A percentile compares a stretch with the other conserved stretches of the same genome.
Conservation (phyloP, 1,139 yeast genomes). For the Suhomyces bolitotheri region DNA sequence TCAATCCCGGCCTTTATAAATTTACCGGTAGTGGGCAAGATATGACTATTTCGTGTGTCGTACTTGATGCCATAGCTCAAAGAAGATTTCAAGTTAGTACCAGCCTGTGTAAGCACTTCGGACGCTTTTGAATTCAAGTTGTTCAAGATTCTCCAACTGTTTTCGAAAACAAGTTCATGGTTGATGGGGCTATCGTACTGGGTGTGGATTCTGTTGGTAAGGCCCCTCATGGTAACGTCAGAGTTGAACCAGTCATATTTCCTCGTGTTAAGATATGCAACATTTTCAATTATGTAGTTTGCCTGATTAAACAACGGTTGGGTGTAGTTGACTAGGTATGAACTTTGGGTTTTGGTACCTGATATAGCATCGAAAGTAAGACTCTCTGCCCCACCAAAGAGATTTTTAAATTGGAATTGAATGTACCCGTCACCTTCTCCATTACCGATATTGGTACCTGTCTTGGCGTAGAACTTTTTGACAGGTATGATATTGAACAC, state of each 20-base stretch:
- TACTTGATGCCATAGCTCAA: slow-evolving; percentile 50
- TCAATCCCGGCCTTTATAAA: slow-evolving; percentile 58
- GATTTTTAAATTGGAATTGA: slow-evolving; percentile 70
- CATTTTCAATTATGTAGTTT: slow-evolving; percentile 54
- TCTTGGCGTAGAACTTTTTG: slow-evolving; percentile 70
- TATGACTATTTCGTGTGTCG: slow-evolving; percentile 59
- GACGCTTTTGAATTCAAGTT: slow-evolving; percentile 40
- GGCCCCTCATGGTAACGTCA: slow-evolving; percentile 59
- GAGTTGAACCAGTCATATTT: slow-evolving; percentile 69
- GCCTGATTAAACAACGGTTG: slow-evolving; percentile 61
- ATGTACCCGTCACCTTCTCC: slow-evolving; percentile 95
- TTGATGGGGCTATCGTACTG: slow-evolving; percentile 28
- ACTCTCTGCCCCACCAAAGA: slow-evolving; percentile 88
- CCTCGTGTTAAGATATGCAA: slow-evolving; percentile 58
- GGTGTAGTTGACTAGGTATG: slow-evolving; percentile 62
- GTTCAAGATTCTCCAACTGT: slow-evolving; percentile 59
- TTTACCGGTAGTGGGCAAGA: slow-evolving; percentile 61
- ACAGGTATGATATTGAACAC: slow-evolving; percentile 60
- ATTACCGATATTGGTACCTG: slow-evolving; percentile 94
- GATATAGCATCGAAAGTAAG: slow-evolving; percentile 72
- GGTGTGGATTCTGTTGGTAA: slow-evolving; percentile 51
- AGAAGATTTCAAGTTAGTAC: slow-evolving; percentile 61
- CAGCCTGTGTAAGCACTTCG: slow-evolving; percentile 49
- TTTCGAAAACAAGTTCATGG: slow-evolving; percentile 67
- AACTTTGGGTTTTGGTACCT: slow-evolving; percentile 79